Conservation (phyloP, 805 yeast genomes). For the Wickerhamiella vanderwaltii region DNA sequence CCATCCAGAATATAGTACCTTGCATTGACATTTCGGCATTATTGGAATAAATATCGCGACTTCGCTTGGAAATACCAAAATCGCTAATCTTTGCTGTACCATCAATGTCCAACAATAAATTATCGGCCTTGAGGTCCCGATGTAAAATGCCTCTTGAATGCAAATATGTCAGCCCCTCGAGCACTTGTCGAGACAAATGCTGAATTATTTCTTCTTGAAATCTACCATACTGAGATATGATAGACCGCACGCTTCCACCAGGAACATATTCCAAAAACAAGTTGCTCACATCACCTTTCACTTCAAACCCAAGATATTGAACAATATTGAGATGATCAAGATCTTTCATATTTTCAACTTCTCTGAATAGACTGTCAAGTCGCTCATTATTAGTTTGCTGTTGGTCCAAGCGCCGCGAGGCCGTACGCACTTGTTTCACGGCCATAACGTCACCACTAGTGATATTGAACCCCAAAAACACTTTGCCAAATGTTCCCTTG, state of each 20-base stretch:
- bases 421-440: slow-evolving; percentile 70
- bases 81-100: slow-evolving; percentile 94
- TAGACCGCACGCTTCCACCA: slow-evolving; percentile 90
- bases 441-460: slow-evolving; percentile 99
- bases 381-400: slow-evolving; percentile 36
- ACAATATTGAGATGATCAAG: slow-evolving; percentile 89
- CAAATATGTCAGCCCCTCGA: slow-evolving; percentile 74
- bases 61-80: slow-evolving; percentile 86
- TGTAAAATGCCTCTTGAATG: slow-evolving; percentile 82
- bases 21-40: slow-evolving; percentile 96
- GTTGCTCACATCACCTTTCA: slow-evolving; percentile 59
- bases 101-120: slow-evolving; percentile 72
- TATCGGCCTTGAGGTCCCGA: slow-evolving; percentile 91
- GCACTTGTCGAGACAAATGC: slow-evolving; percentile 64
- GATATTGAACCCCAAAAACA: slow-evolving; percentile 78
- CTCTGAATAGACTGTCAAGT: slow-evolving; percentile 73
- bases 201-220: slow-evolving; percentile 69
- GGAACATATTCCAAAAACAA: slow-evolving; percentile 91
- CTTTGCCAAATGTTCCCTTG: slow-evolving; percentile 92
- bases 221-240: slow-evolving; percentile 69
- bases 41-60: slow-evolving; percentile 76
- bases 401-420: slow-evolving; percentile 31
- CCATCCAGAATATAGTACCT: slow-evolving; percentile 99
- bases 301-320: slow-evolving; percentile 90
- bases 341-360: slow-evolving; percentile 87